Evolutionary conservation across 768 basidiomycete genomes (phyloP), one percentile per base, ranked within the genome.

Genomic region (Scleroderma bovista): DNA sequence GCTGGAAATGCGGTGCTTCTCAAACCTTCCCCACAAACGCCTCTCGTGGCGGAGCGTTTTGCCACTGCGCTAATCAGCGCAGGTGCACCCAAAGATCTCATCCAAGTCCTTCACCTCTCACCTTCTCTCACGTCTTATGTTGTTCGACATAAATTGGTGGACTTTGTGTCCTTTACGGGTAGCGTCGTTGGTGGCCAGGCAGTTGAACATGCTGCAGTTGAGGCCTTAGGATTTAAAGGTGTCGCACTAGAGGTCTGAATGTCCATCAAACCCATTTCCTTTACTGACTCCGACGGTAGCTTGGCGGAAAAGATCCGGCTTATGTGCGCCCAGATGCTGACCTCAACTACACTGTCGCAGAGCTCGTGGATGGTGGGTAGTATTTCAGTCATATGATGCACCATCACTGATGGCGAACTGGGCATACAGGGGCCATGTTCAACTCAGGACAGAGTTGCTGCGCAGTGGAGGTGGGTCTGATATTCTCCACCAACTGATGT

Each of bases 361-460:
- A 97, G 59, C 78, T 98, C 3, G 93, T 93, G 2, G 96, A 99
- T 67, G 95, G 93, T 86, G 49, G 44, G 73, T 57, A 15, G 19
- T 20, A 17, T 23, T 8, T 32, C 6, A 33, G 16, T 46, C 19
- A 23, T 10, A 2, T n/a, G 32, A n/a, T 16, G 17, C 26, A 40
- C 39, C 26, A 38, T 9, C 2, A 3, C 36, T 39, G 24, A 43
- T 29, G 34, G 48, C 4, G 51, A 11, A 12, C 8, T 1, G 22
- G 38, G 19, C 36, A 1, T 57, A 16, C 41, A 92, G 89, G 92
- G 33, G 86, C 92, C 4, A 84, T 94, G 70, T 99, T 93, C 75
- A 98, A 98, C 68, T 93, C 94, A 15, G 96, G 96, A 2, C 96
- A 99, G 69, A 94, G 92, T 55, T 98, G 95, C 67, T 97, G 95